A percentile compares a stretch with the other conserved stretches of the same genome.
Conservation (phyloP, 495 filamentous ascomycete genomes). For the Neurospora intermedia region DNA sequence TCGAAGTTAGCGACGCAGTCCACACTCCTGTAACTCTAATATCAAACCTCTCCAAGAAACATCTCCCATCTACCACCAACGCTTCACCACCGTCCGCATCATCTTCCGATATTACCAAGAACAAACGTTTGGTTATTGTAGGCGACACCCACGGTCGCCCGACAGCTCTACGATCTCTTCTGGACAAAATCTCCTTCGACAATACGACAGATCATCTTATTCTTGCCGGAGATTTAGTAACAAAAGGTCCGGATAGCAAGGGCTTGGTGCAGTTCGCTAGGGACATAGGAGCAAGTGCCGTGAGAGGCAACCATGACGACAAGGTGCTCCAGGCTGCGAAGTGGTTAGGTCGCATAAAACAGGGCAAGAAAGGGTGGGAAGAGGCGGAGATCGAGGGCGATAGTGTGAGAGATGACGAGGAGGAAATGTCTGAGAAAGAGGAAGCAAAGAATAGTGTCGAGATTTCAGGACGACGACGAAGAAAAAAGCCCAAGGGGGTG, state of each 20-base stretch:
- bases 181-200: slow-evolving; percentile 58
- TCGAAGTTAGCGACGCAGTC: not conserved
- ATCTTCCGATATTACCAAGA: not conserved
- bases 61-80: slow-evolving; percentile 16
- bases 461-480: slow-evolving; percentile 11
- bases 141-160: slow-evolving; percentile 89
- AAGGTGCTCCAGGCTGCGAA: slow-evolving; percentile 40
- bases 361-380: not conserved
- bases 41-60: slow-evolving; percentile 24
- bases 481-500: slow-evolving; percentile 4
- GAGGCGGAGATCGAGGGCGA: not conserved
- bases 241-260: slow-evolving; percentile 75
- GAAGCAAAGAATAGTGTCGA: slow-evolving; percentile 2
- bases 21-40: slow-evolving; percentile 14
- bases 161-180: slow-evolving; percentile 50
- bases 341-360: not conserved
- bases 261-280: slow-evolving; percentile 70
- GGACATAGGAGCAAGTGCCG: slow-evolving; percentile 57
- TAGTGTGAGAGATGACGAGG: slow-evolving; percentile 8
- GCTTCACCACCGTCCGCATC: not conserved
- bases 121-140: slow-evolving; percentile 54
- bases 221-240: slow-evolving; percentile 73
- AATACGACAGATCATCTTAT: slow-evolving; percentile 61
- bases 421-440: slow-evolving; percentile 3
- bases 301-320: slow-evolving; percentile 93